These are phyloP conservation scores for Albophoma yamanashiensis DNA, from an alignment of 2,329 filamentous ascomycete genomes.

Conservation along the genomic window DNA sequence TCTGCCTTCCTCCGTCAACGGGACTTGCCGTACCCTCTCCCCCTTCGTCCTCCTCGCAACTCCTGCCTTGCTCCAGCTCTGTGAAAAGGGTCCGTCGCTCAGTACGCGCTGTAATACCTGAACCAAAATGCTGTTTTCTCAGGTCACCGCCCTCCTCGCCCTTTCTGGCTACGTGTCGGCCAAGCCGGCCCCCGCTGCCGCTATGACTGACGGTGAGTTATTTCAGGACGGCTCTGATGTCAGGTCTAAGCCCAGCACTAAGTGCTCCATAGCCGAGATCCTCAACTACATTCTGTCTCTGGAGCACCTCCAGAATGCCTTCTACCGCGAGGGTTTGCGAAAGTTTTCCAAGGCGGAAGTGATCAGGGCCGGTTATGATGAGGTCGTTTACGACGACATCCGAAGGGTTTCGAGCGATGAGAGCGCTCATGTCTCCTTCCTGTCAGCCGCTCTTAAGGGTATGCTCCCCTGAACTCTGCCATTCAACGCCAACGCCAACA, in stretches of 20 bases:
- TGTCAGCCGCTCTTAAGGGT: neutral
- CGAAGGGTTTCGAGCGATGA: neutral
- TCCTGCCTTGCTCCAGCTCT: neutral
- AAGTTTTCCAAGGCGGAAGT: too few relatives aligned
- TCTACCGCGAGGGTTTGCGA: neutral
- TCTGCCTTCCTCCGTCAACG: neutral
- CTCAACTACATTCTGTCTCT: neutral
- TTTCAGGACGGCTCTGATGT: neutral
- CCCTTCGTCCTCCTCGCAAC: neutral
- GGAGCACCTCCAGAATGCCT: neutral
- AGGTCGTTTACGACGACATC: neutral
- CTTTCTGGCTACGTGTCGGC: neutral
- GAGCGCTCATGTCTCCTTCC: neutral
- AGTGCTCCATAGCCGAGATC: neutral
- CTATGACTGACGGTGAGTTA: neutral
- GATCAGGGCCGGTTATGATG: neutral
- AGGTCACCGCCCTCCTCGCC: neutral
- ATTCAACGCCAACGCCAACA: neutral
- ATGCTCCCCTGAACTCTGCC: neutral
- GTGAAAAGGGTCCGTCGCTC: neutral
- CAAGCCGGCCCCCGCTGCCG: neutral
- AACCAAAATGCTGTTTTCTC: neutral
- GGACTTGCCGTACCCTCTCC: neutral
- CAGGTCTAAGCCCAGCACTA: neutral
- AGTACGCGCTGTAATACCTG: neutral